Conservation (phyloP, 441 rosid species). For the Populus tomentosa region DNA sequence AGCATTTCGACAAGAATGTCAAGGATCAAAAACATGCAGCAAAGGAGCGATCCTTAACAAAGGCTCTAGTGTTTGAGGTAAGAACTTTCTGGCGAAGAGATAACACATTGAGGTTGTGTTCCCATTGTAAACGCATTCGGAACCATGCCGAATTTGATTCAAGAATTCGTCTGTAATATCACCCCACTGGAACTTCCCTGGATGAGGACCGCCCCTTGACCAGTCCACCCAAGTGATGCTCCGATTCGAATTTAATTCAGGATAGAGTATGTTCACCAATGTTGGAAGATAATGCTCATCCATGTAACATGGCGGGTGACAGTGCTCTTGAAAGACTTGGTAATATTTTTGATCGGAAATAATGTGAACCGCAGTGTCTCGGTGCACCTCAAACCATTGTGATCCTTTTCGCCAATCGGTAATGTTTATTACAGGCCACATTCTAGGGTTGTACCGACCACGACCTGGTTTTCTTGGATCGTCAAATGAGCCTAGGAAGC, state of each 20-base stretch:
- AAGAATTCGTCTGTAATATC: constrained; percentile 48
- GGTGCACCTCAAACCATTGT: constrained; percentile 73
- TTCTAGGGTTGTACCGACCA: constrained; percentile 63
- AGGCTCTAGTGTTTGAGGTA: constrained; percentile 42
- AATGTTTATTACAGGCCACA: constrained; percentile 61
- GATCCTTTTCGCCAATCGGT: constrained; percentile 89
- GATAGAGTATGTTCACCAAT: constrained; percentile 27
- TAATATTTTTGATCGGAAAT: constrained; percentile 35
- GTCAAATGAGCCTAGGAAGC: constrained; percentile 67
- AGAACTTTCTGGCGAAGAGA: constrained; percentile 61
- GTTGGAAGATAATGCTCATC: constrained; percentile 72
- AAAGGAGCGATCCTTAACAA: constrained; percentile 44
- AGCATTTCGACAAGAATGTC: not conserved
- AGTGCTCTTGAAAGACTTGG: constrained; percentile 30
- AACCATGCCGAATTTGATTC: constrained; percentile 34
- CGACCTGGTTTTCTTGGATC: constrained; percentile 74
- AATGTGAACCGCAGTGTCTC: constrained; percentile 50
- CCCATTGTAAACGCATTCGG: constrained; percentile 42
- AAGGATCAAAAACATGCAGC: constrained; percentile 48
- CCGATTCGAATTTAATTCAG: constrained; percentile 38
- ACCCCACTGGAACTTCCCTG: constrained; percentile 36
- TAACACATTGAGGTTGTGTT: constrained; percentile 29
- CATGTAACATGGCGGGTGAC: constrained; percentile 43
- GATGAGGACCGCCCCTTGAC: constrained; percentile 59
- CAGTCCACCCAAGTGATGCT: constrained; percentile 64